phyloP scores from a whole-genome alignment of 2,329 filamentous ascomycete species.

The Falciphora oryzae region DNA sequence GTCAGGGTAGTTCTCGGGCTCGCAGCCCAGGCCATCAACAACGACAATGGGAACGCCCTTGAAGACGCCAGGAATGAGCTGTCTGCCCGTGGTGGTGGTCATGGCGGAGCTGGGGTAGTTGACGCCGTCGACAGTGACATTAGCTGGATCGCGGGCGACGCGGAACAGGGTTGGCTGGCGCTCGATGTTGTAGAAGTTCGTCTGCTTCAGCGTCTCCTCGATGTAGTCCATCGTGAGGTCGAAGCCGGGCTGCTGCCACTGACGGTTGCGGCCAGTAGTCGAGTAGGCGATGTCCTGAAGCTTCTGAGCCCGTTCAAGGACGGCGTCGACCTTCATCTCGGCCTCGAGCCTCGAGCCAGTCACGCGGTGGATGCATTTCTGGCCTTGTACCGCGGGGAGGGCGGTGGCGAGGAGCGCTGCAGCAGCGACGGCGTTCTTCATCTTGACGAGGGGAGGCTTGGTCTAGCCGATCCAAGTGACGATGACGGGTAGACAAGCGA shows the following conservation, averaged over 20 bases:
- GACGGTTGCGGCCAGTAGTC: constrained; percentile 7
- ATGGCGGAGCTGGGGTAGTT: constrained; percentile 25
- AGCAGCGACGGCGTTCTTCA: constrained; percentile 6
- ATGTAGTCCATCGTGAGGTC: constrained; percentile 9
- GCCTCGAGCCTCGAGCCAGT: constrained; percentile 9
- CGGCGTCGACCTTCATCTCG: neutral
- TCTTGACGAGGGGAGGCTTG: neutral
- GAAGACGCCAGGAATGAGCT: constrained; percentile 22
- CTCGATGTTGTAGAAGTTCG: constrained; percentile 9
- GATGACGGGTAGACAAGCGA: no score
- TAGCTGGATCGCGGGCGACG: constrained; percentile 5
- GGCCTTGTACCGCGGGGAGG: constrained; percentile 1
- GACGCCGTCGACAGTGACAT: constrained; percentile 25
- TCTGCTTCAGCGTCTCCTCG: constrained; percentile 8
- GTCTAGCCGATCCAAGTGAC: no score
- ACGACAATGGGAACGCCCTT: constrained; percentile 31
- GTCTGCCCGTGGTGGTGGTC: constrained; percentile 47
- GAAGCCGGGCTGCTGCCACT: constrained; percentile 8
- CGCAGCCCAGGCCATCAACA: constrained; percentile 49
- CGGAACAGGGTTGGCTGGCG: constrained; percentile 4
- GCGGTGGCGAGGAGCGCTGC: constrained; percentile 4
- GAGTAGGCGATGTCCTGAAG: constrained; percentile 10
- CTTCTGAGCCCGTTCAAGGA: constrained; percentile 4
- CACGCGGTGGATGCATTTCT: constrained; percentile 9
- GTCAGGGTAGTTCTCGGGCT: constrained; percentile 45